Percentiles rank a stretch among this genome's conserved stretches.
phyloP scores from a whole-genome alignment of 352 stramenopile genomes.

The Globisporangium solare region DNA sequence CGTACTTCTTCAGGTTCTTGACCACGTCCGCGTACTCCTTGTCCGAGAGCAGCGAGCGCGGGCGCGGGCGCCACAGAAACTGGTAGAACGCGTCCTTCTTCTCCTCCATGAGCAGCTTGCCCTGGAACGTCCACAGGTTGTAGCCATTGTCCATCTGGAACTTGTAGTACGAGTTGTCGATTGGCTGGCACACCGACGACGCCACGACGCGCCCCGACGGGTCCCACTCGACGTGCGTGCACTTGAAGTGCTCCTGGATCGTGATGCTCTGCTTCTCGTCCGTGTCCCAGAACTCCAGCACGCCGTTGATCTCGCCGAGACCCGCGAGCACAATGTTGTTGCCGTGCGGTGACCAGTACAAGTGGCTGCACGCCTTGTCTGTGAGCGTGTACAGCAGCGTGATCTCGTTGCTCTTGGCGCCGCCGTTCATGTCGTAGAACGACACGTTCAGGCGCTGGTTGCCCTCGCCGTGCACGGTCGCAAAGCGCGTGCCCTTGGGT shows the following conservation, averaged over 20 bases:
- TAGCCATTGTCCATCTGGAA: conserved; percentile 99
- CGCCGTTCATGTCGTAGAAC: conserved; percentile 95
- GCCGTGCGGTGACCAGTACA: conserved; percentile 96
- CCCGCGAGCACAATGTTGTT: conserved; percentile 94
- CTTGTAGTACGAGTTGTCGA: conserved; percentile 95
- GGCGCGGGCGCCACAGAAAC: conserved; percentile 89
- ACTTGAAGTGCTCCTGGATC: conserved; percentile 98
- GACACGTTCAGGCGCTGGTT: conserved; percentile 91
- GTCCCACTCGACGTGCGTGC: conserved; percentile 97
- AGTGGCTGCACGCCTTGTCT: conserved; percentile 93
- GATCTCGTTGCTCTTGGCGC: conserved; percentile 82
- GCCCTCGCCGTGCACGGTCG: conserved; percentile 94
- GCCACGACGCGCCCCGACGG: conserved; percentile 94
- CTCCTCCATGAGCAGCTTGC: conserved; percentile 91
- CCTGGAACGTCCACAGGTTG: conserved; percentile 98
- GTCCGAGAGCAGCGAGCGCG: conserved; percentile 91
- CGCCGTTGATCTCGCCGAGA: conserved; percentile 93
- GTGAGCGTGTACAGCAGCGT: conserved; percentile 94
- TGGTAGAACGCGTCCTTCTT: conserved; percentile 98
- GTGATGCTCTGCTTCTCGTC: conserved; percentile 92
- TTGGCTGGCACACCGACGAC: conserved; percentile 94
- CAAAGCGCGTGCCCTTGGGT: conserved; percentile 94
- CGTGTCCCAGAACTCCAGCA: conserved; percentile 98
- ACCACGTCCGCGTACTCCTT: conserved; percentile 92
- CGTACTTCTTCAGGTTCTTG: conserved; percentile 98